Percentiles rank a stretch among this genome's conserved stretches.
Evolutionary conservation across 371 early-diverging fungal species (phyloP).

Genomic region (Apophysomyces trapeziformis): DNA sequence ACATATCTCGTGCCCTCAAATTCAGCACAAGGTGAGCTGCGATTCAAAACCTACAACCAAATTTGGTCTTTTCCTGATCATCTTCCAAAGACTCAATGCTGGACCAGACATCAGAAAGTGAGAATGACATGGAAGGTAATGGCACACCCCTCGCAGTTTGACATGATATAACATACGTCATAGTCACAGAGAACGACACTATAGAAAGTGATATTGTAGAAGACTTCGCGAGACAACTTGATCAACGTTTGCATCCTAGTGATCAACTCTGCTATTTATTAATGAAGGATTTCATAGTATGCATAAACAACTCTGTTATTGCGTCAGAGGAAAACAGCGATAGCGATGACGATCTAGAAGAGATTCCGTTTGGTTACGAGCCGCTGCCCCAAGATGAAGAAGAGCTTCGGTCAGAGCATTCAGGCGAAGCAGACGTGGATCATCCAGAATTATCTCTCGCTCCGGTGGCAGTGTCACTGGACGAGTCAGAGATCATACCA

Average conservation of each 20-base stretch:
- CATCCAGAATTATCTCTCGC: conserved; percentile 15
- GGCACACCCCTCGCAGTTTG: no score
- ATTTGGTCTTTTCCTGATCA: no score
- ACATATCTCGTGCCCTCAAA: no score
- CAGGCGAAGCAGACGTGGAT: conserved; percentile 23
- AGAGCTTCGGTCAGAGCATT: conserved; percentile 3
- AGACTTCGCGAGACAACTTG: conserved; percentile 44
- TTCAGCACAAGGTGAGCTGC: no score
- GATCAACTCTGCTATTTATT: background rate
- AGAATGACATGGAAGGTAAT: no score
- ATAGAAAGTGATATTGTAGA: conserved; percentile 31
- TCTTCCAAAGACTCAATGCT: no score
- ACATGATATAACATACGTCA: background rate
- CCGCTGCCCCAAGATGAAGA: conserved; percentile 41
- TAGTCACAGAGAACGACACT: background rate
- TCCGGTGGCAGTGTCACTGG: conserved; percentile 25
- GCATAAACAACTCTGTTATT: background rate
- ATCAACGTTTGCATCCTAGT: conserved; percentile 25
- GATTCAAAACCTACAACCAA: no score
- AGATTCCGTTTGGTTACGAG: conserved; percentile 29
- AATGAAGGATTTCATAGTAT: conserved; percentile 23
- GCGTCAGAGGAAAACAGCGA: background rate
- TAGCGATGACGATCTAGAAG: conserved; percentile 19
- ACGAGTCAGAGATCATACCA: conserved; percentile 22
- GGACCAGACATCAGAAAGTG: no score